Base-by-base conservation (phyloP, 306 rosid species). In the Medicago lupulina region DNA sequence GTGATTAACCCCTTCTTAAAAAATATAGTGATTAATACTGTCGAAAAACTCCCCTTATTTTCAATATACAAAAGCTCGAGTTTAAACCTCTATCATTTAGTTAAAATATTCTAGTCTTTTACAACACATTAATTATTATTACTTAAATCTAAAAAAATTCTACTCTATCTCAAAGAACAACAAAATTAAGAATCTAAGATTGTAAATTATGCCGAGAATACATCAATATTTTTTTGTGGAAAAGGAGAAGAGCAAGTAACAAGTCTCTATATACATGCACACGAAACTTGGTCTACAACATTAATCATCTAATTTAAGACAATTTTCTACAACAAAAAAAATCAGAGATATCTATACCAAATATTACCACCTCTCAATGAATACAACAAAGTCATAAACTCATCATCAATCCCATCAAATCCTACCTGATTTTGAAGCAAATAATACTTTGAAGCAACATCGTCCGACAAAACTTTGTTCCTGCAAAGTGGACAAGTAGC, bases 401-500 rank as follows among this genome's bases (percentile, higher is more conserved):
- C 92, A 67, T 89, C 87, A 39, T 92, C 83, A 51, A 73, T 72
- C n/a, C 84, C 86, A 39, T 83, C 87, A 46, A 82, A 79, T 72
- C 86, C 91, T 0, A 84, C 89, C 83, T 88, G 93, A 76, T 94
- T 84, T 3, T 85, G 86, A 83, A 85, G 79, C 76, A 84, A 46
- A 46, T 80, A 89, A 67, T 85, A 89, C 40, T 86, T 79, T 6
- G 85, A 85, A 4, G 84, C 93, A 16, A 84, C 84, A 49, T 90
- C 88, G 69, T 92, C 97, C n/a, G 98, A 86, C 73, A 96, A 38
- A 6, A 90, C 92, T 63, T 85, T 89, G 53, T 70, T 80, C 76
- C 99, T 82, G 82, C 99, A 96, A 15, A 96, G 97, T 1, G 99
- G 99, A 50, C 99, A 96, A 0, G 97, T 92, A 15, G 96, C 96